A percentile compares a stretch with the other conserved stretches of the same genome.
Conservation (phyloP, 345 rosid genomes). For the Arabidopsis suecica region DNA sequence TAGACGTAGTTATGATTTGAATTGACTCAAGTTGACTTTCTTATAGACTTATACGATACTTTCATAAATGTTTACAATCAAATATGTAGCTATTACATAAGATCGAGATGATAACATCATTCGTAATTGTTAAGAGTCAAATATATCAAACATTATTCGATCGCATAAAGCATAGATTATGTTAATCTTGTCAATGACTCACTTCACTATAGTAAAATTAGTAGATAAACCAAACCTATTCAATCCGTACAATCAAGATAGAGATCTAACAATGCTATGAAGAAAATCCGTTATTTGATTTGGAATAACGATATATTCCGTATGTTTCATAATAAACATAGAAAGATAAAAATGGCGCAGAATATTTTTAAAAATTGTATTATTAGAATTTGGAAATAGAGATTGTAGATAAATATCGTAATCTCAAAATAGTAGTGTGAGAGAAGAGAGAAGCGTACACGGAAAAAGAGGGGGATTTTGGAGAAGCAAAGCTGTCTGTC, state of each 20-base stretch:
- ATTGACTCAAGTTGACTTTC: conserved; percentile 36
- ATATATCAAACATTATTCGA: neutral
- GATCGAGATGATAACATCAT: neutral
- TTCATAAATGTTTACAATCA: neutral
- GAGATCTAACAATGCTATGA: neutral
- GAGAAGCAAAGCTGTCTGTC: conserved; percentile 48
- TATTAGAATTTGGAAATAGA: neutral
- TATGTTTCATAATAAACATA: neutral
- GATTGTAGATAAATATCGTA: conserved; percentile 19
- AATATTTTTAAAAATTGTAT: neutral
- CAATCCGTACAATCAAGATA: neutral
- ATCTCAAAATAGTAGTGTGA: conserved; percentile 8
- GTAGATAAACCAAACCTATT: neutral
- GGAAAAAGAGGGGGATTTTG: conserved; percentile 60
- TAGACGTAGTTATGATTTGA: conserved; percentile 27
- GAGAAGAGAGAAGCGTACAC: conserved; percentile 58
- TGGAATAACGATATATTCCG: neutral
- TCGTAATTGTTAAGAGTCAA: neutral
- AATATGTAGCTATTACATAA: neutral
- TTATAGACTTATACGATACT: neutral
- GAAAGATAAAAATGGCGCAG: no score
- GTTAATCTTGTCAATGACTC: neutral
- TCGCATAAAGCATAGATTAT: neutral
- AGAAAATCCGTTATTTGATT: neutral
- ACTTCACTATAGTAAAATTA: neutral